A percentile compares a stretch with the other conserved stretches of the same genome.
These are phyloP conservation scores for Parasitella parasitica DNA, from an alignment of 371 early-diverging fungal genomes.

Conservation along the genomic window DNA sequence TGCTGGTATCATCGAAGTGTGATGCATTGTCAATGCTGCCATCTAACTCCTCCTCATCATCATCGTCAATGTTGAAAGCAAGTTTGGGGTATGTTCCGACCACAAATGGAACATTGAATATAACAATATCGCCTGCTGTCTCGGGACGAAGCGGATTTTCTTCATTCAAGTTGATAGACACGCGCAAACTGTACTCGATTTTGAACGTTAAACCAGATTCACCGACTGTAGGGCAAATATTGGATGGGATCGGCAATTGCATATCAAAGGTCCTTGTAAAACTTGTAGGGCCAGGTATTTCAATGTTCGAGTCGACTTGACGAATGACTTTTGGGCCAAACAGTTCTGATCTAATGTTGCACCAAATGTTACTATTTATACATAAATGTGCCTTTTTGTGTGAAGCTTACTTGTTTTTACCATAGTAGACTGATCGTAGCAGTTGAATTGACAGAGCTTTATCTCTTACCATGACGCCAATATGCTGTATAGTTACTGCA, in stretches of 20 bases:
- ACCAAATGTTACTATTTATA: conserved; percentile 2
- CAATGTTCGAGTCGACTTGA: conserved; percentile 18
- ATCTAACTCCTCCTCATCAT: conserved; percentile 32
- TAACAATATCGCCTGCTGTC: conserved; percentile 16
- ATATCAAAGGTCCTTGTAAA: conserved; percentile 21
- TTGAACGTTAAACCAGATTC: conserved; percentile 14
- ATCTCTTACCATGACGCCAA: conserved; percentile 23
- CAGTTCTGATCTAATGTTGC: conserved; percentile 11
- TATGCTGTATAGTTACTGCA: conserved; percentile 32
- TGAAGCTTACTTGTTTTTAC: conserved; percentile 17
- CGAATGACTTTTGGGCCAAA: conserved; percentile 8
- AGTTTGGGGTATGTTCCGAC: conserved; percentile 44
- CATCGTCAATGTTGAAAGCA: conserved; percentile 37
- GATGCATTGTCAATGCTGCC: neutral
- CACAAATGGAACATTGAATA: conserved; percentile 30
- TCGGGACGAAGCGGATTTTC: conserved; percentile 13
- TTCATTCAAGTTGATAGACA: conserved; percentile 36
- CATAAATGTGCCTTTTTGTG: neutral
- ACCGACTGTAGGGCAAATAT: conserved; percentile 19
- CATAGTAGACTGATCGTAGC: conserved; percentile 23
- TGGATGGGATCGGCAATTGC: conserved; percentile 32
- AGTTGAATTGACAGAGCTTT: conserved; percentile 24
- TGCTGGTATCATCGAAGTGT: neutral
- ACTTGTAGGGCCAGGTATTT: conserved; percentile 18
- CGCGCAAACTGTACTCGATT: conserved; percentile 38